These are phyloP conservation scores for Annulohypoxylon bovei DNA, from an alignment of 495 filamentous ascomycete species.

Conservation along the genomic window DNA sequence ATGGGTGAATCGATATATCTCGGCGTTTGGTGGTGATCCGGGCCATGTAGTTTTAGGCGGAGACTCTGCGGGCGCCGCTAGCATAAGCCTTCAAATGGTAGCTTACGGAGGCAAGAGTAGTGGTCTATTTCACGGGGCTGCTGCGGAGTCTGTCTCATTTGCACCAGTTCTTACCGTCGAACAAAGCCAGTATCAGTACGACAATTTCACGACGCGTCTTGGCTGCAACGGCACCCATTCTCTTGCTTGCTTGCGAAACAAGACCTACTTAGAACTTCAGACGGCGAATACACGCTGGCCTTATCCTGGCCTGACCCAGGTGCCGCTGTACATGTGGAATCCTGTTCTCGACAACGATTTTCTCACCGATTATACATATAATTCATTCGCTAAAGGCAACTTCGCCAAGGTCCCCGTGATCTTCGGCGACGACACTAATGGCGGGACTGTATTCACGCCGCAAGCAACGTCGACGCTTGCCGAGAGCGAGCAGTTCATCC, in stretches of 20 bases:
- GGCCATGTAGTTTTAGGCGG: constrained; percentile 71
- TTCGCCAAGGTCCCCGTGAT: constrained; percentile 77
- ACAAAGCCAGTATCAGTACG: constrained; percentile 72
- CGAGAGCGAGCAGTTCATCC: constrained; percentile 66
- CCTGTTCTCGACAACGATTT: constrained; percentile 69
- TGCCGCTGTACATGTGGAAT: constrained; percentile 68
- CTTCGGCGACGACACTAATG: constrained; percentile 76
- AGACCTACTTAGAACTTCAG: constrained; percentile 62
- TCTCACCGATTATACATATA: constrained; percentile 67
- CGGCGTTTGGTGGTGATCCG: constrained; percentile 73
- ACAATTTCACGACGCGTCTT: constrained; percentile 66
- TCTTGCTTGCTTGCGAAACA: constrained; percentile 66
- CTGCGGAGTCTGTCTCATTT: constrained; percentile 73
- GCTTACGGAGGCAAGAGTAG: constrained; percentile 58
- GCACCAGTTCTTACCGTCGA: constrained; percentile 65
- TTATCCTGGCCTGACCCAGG: constrained; percentile 59
- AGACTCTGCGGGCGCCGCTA: constrained; percentile 70
- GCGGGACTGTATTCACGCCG: constrained; percentile 73
- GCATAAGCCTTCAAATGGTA: constrained; percentile 47
- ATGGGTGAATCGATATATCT: constrained; percentile 77
- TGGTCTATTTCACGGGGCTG: constrained; percentile 69
- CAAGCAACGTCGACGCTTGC: constrained; percentile 53
- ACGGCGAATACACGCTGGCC: constrained; percentile 61
- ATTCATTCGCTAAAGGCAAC: constrained; percentile 63
- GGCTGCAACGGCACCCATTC: constrained; percentile 63